Base-by-base conservation (phyloP, 148 eudicot species). In the Persicaria tinctoria region DNA sequence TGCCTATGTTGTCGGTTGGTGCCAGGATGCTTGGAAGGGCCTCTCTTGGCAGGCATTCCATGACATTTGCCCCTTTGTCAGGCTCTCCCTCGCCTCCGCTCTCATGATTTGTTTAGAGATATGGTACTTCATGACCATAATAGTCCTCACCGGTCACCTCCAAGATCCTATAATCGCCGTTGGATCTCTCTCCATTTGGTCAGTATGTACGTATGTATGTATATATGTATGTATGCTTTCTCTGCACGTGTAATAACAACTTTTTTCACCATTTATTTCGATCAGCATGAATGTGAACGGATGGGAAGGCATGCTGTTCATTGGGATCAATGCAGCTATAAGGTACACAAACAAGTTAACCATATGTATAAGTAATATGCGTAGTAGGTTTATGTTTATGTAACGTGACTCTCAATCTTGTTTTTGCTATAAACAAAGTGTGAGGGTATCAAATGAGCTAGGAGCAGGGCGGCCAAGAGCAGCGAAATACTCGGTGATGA, bases 221-320 rank as follows among this genome's bases (percentile, higher is more conserved):
- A 50, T 9, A 8, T 6, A 50, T 12, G 12, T 50, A 18, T 12
- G 2, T 18, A 13, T 11, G 6, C 9, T 5, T 71, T 14, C 11
- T 60, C 20, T 56, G 27, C 13, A 20, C 0, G 12, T 57, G 63
- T 20, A 57, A 46, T 38, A 38, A 70, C 53, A 2, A 47, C 27
- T 1, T 47, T 4, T 50, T 16, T 10, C 27, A 23, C 27, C 27
- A 27, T 55, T 49, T 48, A n/a, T 38, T 2, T 63, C 49, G 38
- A 20, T 27, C 48, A 93, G 98, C 84, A 93, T 93, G 98, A 93
- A 93, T 73, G 78, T 93, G 68, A 89, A 93, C 83, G 98, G 98
- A 38, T 93, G 97, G 97, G 98, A 93, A 90, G 98, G 93, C 76
- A 91, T 93, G 97, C n/a, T 93, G 72, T 93, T 91, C 81, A 88